Percentiles rank a stretch among this genome's conserved stretches.
Evolutionary conservation across 1,139 yeast species (phyloP).

Genomic region (Pichia sp.): DNA sequence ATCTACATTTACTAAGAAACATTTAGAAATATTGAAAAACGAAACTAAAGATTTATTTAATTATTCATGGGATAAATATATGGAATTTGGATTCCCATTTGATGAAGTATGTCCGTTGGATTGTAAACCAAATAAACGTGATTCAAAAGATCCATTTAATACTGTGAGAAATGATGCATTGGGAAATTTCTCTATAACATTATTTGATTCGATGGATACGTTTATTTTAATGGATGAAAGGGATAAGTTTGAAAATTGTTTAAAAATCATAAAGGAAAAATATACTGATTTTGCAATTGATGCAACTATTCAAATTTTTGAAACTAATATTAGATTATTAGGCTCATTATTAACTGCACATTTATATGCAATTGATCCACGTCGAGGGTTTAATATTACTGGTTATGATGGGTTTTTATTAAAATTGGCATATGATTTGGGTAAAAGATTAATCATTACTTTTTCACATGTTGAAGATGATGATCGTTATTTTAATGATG

Average conservation of each 20-base stretch:
- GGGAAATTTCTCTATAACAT: slow-evolving; percentile 76
- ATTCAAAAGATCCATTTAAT: slow-evolving; percentile 46
- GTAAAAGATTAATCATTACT: slow-evolving; percentile 59
- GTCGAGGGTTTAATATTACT: slow-evolving; percentile 38
- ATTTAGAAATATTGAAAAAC: slow-evolving; percentile 39
- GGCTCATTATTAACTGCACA: slow-evolving; percentile 81
- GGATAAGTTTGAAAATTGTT: slow-evolving; percentile 44
- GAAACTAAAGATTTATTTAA: slow-evolving; percentile 56
- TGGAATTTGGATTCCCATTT: slow-evolving; percentile 66
- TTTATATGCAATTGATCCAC: slow-evolving; percentile 58
- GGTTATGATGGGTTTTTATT: slow-evolving; percentile 67
- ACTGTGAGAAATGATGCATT: slow-evolving; percentile 71
- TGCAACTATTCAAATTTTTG: slow-evolving; percentile 80
- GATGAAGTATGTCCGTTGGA: slow-evolving; percentile 77
- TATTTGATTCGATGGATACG: slow-evolving; percentile 75
- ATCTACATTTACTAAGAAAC: slow-evolving; percentile 43
- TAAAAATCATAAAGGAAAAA: slow-evolving; percentile 40
- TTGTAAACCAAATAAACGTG: slow-evolving; percentile 66
- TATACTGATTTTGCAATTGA: slow-evolving; percentile 51
- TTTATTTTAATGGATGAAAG: slow-evolving; percentile 66
- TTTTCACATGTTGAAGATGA: slow-evolving; percentile 44
- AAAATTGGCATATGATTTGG: slow-evolving; percentile 64
- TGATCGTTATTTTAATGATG: slow-evolving; percentile 26
- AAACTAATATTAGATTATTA: slow-evolving; percentile 68
- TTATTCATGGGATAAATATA: slow-evolving; percentile 75